These are phyloP conservation scores for Agrocybe praecox DNA, from an alignment of 768 basidiomycete genomes.

Conservation along the genomic window DNA sequence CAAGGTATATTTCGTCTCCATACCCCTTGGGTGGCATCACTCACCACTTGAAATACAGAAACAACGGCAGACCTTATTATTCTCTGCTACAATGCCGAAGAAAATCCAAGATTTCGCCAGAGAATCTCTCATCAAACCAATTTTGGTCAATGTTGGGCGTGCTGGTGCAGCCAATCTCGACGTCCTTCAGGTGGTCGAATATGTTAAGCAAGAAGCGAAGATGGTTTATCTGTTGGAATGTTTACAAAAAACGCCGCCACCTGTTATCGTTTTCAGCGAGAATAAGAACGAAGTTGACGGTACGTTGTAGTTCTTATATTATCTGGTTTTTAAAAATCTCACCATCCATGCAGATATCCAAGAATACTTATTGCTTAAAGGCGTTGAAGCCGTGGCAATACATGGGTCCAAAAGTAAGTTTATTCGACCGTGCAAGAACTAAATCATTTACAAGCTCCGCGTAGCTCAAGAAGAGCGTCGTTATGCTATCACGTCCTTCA, in stretches of 20 bases:
- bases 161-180: constrained; percentile 98
- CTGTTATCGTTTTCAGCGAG: constrained; percentile 97
- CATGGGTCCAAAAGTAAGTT: constrained; percentile 93
- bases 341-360: constrained; percentile 78
- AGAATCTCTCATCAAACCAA: constrained; percentile 91
- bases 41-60: constrained; percentile 47
- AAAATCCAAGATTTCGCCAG: constrained; percentile 99
- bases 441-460: background rate
- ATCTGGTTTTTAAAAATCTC: background rate
- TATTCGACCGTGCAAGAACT: background rate
- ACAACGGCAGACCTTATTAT: constrained; percentile 95
- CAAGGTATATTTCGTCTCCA: constrained; percentile 53
- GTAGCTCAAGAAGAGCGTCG: constrained; percentile 97
- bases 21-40: background rate
- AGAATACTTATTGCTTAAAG: constrained; percentile 94
- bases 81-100: constrained; percentile 98
- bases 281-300: constrained; percentile 99
- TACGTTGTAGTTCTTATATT: constrained; percentile 32
- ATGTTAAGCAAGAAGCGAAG: constrained; percentile 99
- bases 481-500: constrained; percentile 98
- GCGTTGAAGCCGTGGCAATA: constrained; percentile 97
- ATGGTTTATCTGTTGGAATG: constrained; percentile 99
- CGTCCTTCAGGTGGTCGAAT: constrained; percentile 95
- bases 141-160: constrained; percentile 96
- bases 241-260: constrained; percentile 96